Evolutionary conservation across 2,329 filamentous ascomycete genomes (phyloP), one percentile per base, ranked within the genome.

Genomic region (Coniella vitis): DNA sequence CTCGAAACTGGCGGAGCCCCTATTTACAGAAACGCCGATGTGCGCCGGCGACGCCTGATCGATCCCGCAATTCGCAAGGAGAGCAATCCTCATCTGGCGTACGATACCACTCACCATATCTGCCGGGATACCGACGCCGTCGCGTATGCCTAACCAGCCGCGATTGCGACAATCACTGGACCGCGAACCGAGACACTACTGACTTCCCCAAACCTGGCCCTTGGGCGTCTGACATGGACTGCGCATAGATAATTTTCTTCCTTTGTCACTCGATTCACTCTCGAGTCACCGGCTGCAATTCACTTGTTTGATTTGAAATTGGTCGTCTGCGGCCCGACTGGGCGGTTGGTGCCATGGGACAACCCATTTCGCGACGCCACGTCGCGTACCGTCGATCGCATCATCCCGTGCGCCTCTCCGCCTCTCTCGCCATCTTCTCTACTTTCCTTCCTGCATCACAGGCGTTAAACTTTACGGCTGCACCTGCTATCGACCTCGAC

Each of bases 401-500:
- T 20, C 22, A 60, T 60, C 48, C 58, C 52, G n/a, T 50, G 35
- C 49, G 53, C 16, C 40, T 60, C 35, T 43, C 25, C 47, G 38
- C 38, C n/a, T 45, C 45, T 38, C 19, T 51, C 56, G 51, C 45
- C 59, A 55, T 77, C 51, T 58, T 66, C 44, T 51, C 74, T 58
- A 65, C 70, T 31, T 67, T 68, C 9, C 51, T 75, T 39, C 55
- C 54, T 29, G 49, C 55, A 4, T 66, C 72, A 38, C 61, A 66
- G 20, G 79, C 78, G 35, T 67, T 83, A 53, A 74, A 70, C 25
- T 84, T 87, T 64, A 78, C 72, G 39, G 65, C 79, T 13, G 75
- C 81, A 35, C 81, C 87, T 3, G 71, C 80, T 13, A 73, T 86
- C 38, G 83, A 90, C 60, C 79, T 98, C 62, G 86, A 95, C 63